Evolutionary conservation across 2,329 filamentous ascomycete species (phyloP), one percentile per base, ranked within the genome.

Genomic region (Fonsecaea nubica): DNA sequence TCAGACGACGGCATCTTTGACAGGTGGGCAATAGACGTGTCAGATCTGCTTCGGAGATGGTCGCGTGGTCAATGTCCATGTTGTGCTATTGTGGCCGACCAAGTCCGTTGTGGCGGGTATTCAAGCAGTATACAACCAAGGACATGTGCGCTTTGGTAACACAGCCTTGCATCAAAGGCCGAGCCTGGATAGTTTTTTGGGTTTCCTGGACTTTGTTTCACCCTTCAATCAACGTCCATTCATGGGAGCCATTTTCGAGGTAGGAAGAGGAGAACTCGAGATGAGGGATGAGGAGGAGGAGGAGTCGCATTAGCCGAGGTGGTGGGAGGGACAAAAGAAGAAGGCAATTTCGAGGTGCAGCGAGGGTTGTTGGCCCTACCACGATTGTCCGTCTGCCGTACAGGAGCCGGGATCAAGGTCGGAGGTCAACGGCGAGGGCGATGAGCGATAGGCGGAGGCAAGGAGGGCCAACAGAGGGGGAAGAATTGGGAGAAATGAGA

Each of bases 11-110:
- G 65, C 73, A 74, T 68, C 73, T 55, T 65, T 74, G 70, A 59
- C 72, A 74, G 40, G 72, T 74, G 35, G 72, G 72, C 38, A 74
- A 59, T 5, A 74, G 68, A 36, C 71, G 66, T n/a, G 71, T 73
- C 38, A 73, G 64, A 53, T 72, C 69, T 64, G 65, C 71, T 69
- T 73, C 71, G 68, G 72, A 72, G 69, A 71, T 72, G 69, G 63
- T 72, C 71, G 69, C 69, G 61, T 58, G 54, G 36, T 63, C 65
- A 54, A 65, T 63, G 58, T 71, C 65, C 69, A 69, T 69, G 21
- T 62, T 64, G 66, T 58, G 53, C 48, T 50, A 13, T 70, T 62
- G 57, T 40, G 52, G 66, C 66, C 53, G 68, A 67, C 59, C 63
- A 70, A 70, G 68, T 70, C 68, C 68, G 68, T 62, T 54, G 40